Base-by-base conservation (phyloP, 2,329 filamentous ascomycete species). In the Neurospora sp. region DNA sequence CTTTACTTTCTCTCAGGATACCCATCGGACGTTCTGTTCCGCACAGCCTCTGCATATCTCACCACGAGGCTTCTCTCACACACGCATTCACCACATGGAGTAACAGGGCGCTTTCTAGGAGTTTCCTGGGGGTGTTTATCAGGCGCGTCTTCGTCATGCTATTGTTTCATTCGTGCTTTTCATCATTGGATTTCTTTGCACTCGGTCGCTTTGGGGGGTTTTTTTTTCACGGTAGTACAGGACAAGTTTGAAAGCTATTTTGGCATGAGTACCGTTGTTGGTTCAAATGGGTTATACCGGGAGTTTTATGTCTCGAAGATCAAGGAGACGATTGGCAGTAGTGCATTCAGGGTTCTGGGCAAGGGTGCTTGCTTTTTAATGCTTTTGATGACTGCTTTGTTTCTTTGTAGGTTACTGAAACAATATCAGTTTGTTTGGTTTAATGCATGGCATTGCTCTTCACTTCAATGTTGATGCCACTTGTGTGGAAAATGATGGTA, bases 1-100 rank as follows among this genome's bases (percentile, higher is more conserved):
- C 67, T 69, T n/a, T 52, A 69, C 66, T 43, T 71, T 71, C 70
- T 66, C 57, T 71, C 67, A 66, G 68, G 68, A 73, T 70, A 71
- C 69, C 70, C 68, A 33, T 36, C 52, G 52, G 52, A 62, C 52
- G 15, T 36, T 62, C 52, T 36, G 52, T 62, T 62, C 52, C 52
- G 52, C 52, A 62, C 52, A 62, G 52, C 52, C 52, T 62, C 28
- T 62, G 28, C 52, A 62, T 62, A 62, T 10, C 33, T 62, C 52
- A 62, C 15, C 52, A 62, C 28, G 52, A 36, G 52, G 52, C 52
- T 62, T 62, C 28, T 41, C 40, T 62, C 52, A 62, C 52, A 33
- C 28, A 62, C 52, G 52, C 52, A 62, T 62, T 62, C 52, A 62
- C 15, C 52, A 62, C 23, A 62, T 62, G 52, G 52, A 62, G 52